Conservation (phyloP, 371 early-diverging fungal genomes). For the Lichtheimia hyalospora region DNA sequence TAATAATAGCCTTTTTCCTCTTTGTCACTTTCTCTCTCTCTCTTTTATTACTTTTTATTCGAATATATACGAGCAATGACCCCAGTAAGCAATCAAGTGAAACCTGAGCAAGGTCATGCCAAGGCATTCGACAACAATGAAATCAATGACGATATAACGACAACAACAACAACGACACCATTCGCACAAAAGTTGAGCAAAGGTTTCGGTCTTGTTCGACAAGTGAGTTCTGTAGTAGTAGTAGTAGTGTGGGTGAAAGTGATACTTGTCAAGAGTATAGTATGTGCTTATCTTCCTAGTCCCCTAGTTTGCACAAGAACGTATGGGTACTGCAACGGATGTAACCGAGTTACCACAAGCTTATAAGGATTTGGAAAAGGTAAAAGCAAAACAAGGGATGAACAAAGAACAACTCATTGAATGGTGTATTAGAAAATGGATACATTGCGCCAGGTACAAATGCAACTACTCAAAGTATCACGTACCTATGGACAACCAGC, state of each 20-base stretch:
- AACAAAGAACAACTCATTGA: not conserved
- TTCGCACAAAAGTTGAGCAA: not conserved
- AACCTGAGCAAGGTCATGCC: too few species aligned
- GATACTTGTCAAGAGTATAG: not conserved
- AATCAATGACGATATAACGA: too few species aligned
- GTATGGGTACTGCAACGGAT: not conserved
- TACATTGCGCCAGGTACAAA: not conserved
- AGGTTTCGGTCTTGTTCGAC: not conserved
- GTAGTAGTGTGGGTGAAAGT: not conserved
- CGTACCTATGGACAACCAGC: not conserved
- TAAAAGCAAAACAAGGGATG: not conserved
- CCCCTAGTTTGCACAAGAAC: not conserved
- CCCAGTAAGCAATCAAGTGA: too few species aligned
- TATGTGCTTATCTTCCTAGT: slow-evolving; percentile 2
- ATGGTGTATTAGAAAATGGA: not conserved
- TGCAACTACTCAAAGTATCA: not conserved
- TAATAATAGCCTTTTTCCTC: too few species aligned
- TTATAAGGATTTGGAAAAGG: not conserved
- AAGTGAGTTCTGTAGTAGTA: not conserved
- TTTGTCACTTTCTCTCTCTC: too few species aligned
- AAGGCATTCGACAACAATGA: too few species aligned
- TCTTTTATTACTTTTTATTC: too few species aligned
- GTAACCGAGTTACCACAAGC: not conserved
- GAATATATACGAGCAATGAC: too few species aligned
- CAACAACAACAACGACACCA: too few species aligned